phyloP scores from a whole-genome alignment of 768 basidiomycete species.

The Rhodosporidiobolus sp. region DNA sequence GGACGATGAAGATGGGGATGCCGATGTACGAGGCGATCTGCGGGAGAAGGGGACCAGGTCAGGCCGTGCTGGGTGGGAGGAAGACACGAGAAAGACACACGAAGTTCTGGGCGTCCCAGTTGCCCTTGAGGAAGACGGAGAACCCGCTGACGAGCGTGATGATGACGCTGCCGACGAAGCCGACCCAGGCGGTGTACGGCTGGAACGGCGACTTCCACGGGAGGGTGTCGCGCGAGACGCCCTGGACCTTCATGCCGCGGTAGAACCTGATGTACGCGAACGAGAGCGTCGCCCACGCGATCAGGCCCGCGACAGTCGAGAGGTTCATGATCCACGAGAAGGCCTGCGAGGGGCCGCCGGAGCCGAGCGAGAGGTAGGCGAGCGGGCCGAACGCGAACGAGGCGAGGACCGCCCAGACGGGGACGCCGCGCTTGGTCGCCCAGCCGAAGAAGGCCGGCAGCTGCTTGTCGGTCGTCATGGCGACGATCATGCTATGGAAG shows the following conservation, averaged over 20 bases:
- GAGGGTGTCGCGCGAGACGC: slow-evolving; percentile 46
- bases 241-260: slow-evolving; percentile 49
- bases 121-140: slow-evolving; percentile 49
- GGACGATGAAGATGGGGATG: slow-evolving; percentile 48
- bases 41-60: not conserved
- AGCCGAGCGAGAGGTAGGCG: slow-evolving; percentile 44
- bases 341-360: slow-evolving; percentile 58
- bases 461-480: slow-evolving; percentile 50
- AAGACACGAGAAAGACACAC: not conserved
- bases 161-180: slow-evolving; percentile 46
- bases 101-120: slow-evolving; percentile 48
- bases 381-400: slow-evolving; percentile 45
- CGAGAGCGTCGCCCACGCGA: slow-evolving; percentile 32
- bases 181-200: slow-evolving; percentile 48
- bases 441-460: slow-evolving; percentile 56
- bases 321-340: slow-evolving; percentile 51
- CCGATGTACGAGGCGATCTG: slow-evolving; percentile 49
- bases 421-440: slow-evolving; percentile 58
- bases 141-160: slow-evolving; percentile 45
- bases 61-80: not conserved
- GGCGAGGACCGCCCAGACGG: slow-evolving; percentile 50
- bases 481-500: slow-evolving; percentile 49
- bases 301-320: slow-evolving; percentile 25
- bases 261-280: slow-evolving; percentile 38
- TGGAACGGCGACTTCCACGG: slow-evolving; percentile 50